Evolutionary conservation across 176 grass and related monocot genomes (phyloP).

Genomic region (Ensete ventricosum): DNA sequence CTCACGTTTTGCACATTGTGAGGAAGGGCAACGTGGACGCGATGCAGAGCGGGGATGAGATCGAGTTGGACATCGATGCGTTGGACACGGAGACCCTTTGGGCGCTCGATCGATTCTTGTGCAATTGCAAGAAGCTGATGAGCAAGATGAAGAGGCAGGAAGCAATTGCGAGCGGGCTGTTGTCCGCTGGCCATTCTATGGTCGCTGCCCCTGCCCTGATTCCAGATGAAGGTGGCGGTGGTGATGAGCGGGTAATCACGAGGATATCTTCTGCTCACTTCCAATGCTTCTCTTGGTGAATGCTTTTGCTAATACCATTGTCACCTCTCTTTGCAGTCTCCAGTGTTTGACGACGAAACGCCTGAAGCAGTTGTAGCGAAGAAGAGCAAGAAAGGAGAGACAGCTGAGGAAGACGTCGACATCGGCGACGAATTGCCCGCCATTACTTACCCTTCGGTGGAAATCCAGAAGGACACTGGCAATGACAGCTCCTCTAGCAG

Average conservation of each 20-base stretch:
- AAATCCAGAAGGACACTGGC: slow-evolving; percentile 58
- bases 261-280: background rate
- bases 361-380: slow-evolving; percentile 14
- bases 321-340: background rate
- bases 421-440: slow-evolving; percentile 82
- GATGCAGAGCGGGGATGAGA: slow-evolving; percentile 66
- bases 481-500: slow-evolving; percentile 43
- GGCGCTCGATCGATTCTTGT: slow-evolving; percentile 83
- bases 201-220: background rate
- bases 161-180: slow-evolving; percentile 5
- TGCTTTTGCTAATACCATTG: background rate
- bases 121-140: slow-evolving; percentile 79
- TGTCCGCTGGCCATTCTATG: background rate
- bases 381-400: slow-evolving; percentile 23
- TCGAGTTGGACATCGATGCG: slow-evolving; percentile 71
- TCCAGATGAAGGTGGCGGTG: background rate
- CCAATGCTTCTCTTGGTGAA: too few relatives aligned
- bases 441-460: slow-evolving; percentile 55
- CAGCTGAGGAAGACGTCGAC: slow-evolving; percentile 77
- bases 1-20: slow-evolving; percentile 67
- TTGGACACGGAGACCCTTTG: slow-evolving; percentile 84
- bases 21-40: slow-evolving; percentile 58
- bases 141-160: slow-evolving; percentile 55
- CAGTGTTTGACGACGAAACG: background rate
- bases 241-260: slow-evolving; percentile 2